Percentiles rank a stretch among this genome's conserved stretches.
phyloP scores from a whole-genome alignment of 305 asterid genomes.

The Fraxinus velutina region DNA sequence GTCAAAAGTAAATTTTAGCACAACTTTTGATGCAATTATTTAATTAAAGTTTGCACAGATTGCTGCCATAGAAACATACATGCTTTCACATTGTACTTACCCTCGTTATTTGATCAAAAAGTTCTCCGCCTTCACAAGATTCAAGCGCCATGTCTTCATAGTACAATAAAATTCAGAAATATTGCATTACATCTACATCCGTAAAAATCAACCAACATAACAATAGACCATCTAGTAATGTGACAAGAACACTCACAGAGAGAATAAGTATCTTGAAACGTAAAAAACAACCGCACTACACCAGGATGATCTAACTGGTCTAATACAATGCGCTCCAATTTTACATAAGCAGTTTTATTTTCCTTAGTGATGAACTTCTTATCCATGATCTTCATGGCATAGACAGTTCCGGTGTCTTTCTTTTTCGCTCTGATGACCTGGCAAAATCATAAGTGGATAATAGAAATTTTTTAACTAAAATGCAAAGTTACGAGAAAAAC shows the following conservation, averaged over 20 bases:
- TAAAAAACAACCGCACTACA: constrained; percentile 73
- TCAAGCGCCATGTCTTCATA: constrained; percentile 94
- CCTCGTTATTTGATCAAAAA: constrained; percentile 93
- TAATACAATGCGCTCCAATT: constrained; percentile 90
- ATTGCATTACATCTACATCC: constrained; percentile 3
- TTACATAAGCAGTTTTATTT: constrained; percentile 97
- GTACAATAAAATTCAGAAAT: constrained; percentile 26
- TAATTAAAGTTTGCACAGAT: neutral
- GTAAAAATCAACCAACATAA: constrained; percentile 18
- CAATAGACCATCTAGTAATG: constrained; percentile 5
- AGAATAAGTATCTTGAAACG: constrained; percentile 91
- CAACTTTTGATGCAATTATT: constrained; percentile 3
- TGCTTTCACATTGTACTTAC: constrained; percentile 42
- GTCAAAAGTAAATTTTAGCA: neutral
- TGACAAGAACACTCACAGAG: constrained; percentile 64
- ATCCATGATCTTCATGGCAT: constrained; percentile 99
- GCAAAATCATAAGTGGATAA: neutral
- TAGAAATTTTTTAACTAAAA: neutral
- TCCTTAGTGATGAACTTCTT: constrained; percentile 96
- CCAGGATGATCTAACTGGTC: constrained; percentile 99
- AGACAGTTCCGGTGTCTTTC: constrained; percentile 80
- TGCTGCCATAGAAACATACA: neutral
- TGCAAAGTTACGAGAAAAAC: neutral
- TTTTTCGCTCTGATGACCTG: constrained; percentile 98
- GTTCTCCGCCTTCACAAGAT: constrained; percentile 99